phyloP scores from a whole-genome alignment of 1,139 yeast genomes.

The Geotrichum histeridarum region DNA sequence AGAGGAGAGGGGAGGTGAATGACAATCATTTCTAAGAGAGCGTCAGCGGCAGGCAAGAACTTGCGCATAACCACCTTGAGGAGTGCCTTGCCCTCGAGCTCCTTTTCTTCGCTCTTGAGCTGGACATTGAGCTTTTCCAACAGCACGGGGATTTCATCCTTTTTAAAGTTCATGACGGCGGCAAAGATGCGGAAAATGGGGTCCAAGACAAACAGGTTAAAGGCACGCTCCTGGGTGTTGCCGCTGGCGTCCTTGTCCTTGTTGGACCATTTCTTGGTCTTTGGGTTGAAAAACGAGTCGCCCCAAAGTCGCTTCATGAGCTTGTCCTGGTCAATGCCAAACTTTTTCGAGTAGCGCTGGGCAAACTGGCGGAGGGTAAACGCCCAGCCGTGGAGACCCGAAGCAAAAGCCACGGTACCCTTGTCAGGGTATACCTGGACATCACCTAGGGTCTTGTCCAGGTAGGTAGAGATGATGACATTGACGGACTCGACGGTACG shows the following conservation, averaged over 20 bases:
- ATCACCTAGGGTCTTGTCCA: conserved; percentile 88
- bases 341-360: conserved; percentile 95
- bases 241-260: conserved; percentile 95
- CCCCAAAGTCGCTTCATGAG: conserved; percentile 99
- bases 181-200: conserved; percentile 97
- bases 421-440: conserved; percentile 97
- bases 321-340: conserved; percentile 96
- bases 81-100: conserved; percentile 96
- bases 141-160: conserved; percentile 86
- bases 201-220: conserved; percentile 98
- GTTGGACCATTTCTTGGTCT: conserved; percentile 99
- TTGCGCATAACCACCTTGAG: conserved; percentile 98
- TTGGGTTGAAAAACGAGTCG: conserved; percentile 99
- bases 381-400: conserved; percentile 99
- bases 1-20: conserved; percentile 99
- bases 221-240: conserved; percentile 94
- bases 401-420: conserved; percentile 99
- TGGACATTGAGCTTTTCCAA: conserved; percentile 86
- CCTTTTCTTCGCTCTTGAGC: conserved; percentile 93
- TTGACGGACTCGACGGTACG: conserved; percentile 99
- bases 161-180: conserved; percentile 95
- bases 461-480: conserved; percentile 94
- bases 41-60: conserved; percentile 99
- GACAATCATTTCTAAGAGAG: conserved; percentile 97
- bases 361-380: conserved; percentile 99